Evolutionary conservation across 2,329 filamentous ascomycete genomes (phyloP).

Genomic region (Paecilomyces sp.): DNA sequence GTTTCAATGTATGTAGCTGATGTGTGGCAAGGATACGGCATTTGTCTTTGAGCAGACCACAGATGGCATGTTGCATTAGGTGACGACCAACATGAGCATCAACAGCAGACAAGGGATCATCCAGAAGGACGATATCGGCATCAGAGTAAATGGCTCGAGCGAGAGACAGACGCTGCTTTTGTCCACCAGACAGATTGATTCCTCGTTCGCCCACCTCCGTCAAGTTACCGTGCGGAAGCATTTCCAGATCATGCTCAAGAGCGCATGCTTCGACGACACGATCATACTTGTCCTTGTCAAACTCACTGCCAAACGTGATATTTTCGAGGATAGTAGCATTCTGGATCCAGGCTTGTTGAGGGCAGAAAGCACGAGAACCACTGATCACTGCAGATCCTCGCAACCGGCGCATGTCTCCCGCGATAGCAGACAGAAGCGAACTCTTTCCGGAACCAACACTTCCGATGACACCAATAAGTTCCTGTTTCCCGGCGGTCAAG

Average conservation of each 20-base stretch:
- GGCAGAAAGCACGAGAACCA: slow-evolving; percentile 43
- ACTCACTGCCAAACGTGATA: slow-evolving; percentile 66
- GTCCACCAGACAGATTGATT: slow-evolving; percentile 41
- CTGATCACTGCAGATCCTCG: slow-evolving; percentile 22
- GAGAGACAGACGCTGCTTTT: slow-evolving; percentile 54
- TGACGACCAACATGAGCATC: slow-evolving; percentile 50
- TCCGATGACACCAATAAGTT: slow-evolving; percentile 23
- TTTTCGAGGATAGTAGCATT: slow-evolving; percentile 74
- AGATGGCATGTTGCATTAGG: slow-evolving; percentile 82
- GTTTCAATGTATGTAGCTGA: slow-evolving; percentile 78
- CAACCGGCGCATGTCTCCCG: slow-evolving; percentile 58
- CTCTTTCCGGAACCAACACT: slow-evolving; percentile 62
- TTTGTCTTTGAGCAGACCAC: slow-evolving; percentile 75
- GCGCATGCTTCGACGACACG: slow-evolving; percentile 12
- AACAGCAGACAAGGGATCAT: slow-evolving; percentile 48
- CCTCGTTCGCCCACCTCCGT: slow-evolving; percentile 42
- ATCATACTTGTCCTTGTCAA: slow-evolving; percentile 14
- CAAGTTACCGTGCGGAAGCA: slow-evolving; percentile 29
- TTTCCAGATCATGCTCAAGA: slow-evolving; percentile 9
- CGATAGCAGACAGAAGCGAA: slow-evolving; percentile 62
- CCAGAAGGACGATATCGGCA: slow-evolving; percentile 53
- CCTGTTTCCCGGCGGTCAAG: slow-evolving; percentile 19
- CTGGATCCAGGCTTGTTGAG: slow-evolving; percentile 86
- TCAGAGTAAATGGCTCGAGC: slow-evolving; percentile 61
- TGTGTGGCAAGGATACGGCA: slow-evolving; percentile 82